Percentiles rank a stretch among this genome's conserved stretches.
Conservation (phyloP, 2,329 filamentous ascomycete species). For the Venturia pyrina region DNA sequence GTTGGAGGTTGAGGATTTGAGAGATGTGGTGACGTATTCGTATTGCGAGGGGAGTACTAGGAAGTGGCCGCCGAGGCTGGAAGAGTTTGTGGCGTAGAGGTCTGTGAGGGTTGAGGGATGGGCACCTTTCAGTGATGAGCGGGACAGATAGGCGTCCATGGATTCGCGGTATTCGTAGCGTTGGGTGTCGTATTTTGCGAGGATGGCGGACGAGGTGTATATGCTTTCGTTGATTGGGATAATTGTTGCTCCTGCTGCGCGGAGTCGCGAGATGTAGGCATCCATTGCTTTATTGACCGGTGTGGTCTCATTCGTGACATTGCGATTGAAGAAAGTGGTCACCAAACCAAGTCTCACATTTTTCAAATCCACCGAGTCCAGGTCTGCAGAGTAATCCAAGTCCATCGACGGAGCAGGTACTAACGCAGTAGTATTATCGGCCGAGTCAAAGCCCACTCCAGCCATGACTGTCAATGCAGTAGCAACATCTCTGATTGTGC, state of each 20-base stretch:
- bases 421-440: slow-evolving; percentile 43
- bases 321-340: slow-evolving; percentile 49
- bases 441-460: slow-evolving; percentile 41
- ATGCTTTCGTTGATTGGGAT: slow-evolving; percentile 38
- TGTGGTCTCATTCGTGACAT: slow-evolving; percentile 40
- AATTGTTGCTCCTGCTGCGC: slow-evolving; percentile 38
- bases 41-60: slow-evolving; percentile 52
- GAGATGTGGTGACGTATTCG: slow-evolving; percentile 41
- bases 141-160: slow-evolving; percentile 46
- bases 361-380: slow-evolving; percentile 27
- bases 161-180: slow-evolving; percentile 48
- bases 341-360: slow-evolving; percentile 40
- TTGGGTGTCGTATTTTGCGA: slow-evolving; percentile 46
- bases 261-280: slow-evolving; percentile 36
- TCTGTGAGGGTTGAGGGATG: slow-evolving; percentile 38
- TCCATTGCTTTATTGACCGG: slow-evolving; percentile 48
- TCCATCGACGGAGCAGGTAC: slow-evolving; percentile 31
- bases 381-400: slow-evolving; percentile 37
- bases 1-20: slow-evolving; percentile 43
- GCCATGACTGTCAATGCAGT: slow-evolving; percentile 49
- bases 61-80: slow-evolving; percentile 35
- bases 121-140: slow-evolving; percentile 30
- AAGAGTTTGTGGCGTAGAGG: slow-evolving; percentile 34
- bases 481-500: slow-evolving; percentile 49
- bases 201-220: slow-evolving; percentile 45